A percentile compares a stretch with the other conserved stretches of the same genome.
Evolutionary conservation across 2,329 filamentous ascomycete species (phyloP).

Genomic region (Intubia oerlemansii): DNA sequence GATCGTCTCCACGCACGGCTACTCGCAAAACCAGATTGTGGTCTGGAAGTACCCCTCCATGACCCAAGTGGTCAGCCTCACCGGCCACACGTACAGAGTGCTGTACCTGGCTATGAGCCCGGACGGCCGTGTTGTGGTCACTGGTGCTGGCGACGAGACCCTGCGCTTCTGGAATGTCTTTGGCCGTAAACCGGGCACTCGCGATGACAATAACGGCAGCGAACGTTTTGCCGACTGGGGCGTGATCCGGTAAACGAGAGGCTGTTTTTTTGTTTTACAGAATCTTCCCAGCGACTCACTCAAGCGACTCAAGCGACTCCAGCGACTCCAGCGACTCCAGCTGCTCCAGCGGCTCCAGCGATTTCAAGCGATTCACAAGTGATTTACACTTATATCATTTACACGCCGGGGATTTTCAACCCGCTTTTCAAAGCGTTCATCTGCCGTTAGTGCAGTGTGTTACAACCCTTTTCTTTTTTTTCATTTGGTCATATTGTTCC

Average conservation of each 20-base stretch:
- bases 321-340: too few relatives aligned
- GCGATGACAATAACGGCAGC: slow-evolving; percentile 39
- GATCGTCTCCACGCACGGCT: slow-evolving; percentile 90
- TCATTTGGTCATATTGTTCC: too few relatives aligned
- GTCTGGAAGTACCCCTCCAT: slow-evolving; percentile 99
- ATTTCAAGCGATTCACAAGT: too few relatives aligned
- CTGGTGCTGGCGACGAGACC: slow-evolving; percentile 90
- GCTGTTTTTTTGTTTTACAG: neutral
- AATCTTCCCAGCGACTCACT: too few relatives aligned
- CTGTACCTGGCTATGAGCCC: slow-evolving; percentile 95
- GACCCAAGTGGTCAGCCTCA: slow-evolving; percentile 88
- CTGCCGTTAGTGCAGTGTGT: too few relatives aligned
- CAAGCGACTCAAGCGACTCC: too few relatives aligned
- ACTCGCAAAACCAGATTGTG: slow-evolving; percentile 95
- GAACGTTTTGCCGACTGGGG: slow-evolving; percentile 56
- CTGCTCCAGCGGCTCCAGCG: too few relatives aligned
- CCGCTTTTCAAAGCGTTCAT: too few relatives aligned
- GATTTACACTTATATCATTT: too few relatives aligned
- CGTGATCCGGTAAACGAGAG: slow-evolving; percentile 49
- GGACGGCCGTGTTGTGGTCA: slow-evolving; percentile 82
- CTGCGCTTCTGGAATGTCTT: slow-evolving; percentile 95
- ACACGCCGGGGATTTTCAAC: too few relatives aligned
- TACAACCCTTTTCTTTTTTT: too few relatives aligned
- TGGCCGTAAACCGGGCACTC: slow-evolving; percentile 53
- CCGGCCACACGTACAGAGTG: slow-evolving; percentile 82